These are phyloP conservation scores for Calonectria leucothoes DNA, from an alignment of 2,329 filamentous ascomycete species.

Conservation along the genomic window DNA sequence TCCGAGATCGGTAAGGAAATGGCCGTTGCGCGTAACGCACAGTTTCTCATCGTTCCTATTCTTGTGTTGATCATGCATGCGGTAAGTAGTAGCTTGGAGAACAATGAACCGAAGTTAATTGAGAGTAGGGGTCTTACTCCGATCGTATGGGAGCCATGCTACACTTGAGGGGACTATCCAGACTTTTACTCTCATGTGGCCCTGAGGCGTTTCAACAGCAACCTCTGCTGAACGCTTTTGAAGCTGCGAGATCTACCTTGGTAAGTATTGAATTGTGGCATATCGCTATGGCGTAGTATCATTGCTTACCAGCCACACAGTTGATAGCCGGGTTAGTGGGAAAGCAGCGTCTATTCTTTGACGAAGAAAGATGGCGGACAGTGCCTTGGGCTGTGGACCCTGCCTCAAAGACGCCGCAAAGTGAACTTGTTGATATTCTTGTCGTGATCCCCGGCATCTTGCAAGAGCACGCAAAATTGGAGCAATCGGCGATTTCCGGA, in stretches of 20 bases:
- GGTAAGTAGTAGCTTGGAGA: background rate
- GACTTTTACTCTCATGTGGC: constrained; percentile 16
- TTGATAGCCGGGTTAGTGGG: constrained; percentile 22
- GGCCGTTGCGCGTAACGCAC: background rate
- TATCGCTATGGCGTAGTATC: too few relatives aligned
- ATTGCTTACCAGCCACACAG: background rate
- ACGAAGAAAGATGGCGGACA: constrained; percentile 22
- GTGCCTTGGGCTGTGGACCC: constrained; percentile 25
- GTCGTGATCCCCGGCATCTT: constrained; percentile 18
- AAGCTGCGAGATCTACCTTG: constrained; percentile 25
- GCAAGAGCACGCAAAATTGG: constrained; percentile 15
- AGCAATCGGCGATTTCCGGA: background rate
- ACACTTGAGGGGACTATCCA: constrained; percentile 20
- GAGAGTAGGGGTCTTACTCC: constrained; percentile 2
- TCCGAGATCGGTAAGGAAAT: constrained; percentile 8
- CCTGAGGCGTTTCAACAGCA: constrained; percentile 26
- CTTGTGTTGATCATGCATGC: constrained; percentile 26
- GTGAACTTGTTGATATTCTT: constrained; percentile 24
- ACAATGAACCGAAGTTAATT: background rate
- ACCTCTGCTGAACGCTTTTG: constrained; percentile 26
- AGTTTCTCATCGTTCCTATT: constrained; percentile 18
- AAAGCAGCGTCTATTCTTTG: constrained; percentile 25
- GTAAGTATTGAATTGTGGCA: background rate
- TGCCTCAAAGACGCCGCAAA: constrained; percentile 19
- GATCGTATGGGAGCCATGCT: constrained; percentile 22